phyloP scores from a whole-genome alignment of 2,329 filamentous ascomycete species.

The Sclerotinia nivalis region DNA sequence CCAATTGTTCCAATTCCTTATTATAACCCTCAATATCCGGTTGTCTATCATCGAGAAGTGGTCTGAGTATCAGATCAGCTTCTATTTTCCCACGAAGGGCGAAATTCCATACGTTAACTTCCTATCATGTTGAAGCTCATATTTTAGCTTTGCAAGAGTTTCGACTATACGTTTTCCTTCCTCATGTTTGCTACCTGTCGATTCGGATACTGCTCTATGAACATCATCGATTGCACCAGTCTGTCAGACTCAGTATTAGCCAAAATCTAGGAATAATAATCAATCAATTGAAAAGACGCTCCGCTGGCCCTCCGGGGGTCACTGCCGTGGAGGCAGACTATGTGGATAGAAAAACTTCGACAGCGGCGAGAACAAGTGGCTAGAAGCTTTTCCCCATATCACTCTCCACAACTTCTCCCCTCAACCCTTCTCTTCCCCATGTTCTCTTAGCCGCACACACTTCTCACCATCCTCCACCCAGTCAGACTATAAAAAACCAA shows the following conservation, averaged over 20 bases:
- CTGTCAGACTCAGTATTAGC: constrained; percentile 47
- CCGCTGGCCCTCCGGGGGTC: background rate
- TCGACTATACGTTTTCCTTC: constrained; percentile 88
- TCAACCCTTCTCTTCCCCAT: too few relatives aligned
- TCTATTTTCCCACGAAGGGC: background rate
- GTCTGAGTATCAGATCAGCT: constrained; percentile 56
- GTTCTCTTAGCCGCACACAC: too few relatives aligned
- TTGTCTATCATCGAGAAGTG: constrained; percentile 40
- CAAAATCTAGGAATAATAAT: too few relatives aligned
- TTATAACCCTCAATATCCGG: constrained; percentile 77
- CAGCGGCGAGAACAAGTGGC: too few relatives aligned
- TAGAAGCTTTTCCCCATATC: background rate
- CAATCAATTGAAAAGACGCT: background rate
- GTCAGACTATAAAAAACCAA: background rate
- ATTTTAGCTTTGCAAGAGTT: constrained; percentile 80
- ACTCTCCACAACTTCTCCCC: background rate
- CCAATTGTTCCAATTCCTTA: constrained; percentile 73
- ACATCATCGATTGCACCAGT: constrained; percentile 93
- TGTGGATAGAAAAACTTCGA: background rate
- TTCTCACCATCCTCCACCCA: background rate
- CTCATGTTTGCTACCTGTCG: constrained; percentile 58
- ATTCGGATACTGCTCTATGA: constrained; percentile 68
- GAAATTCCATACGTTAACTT: constrained; percentile 65
- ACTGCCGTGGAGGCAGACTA: constrained; percentile 1
- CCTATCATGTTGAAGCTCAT: constrained; percentile 90